Base-by-base conservation (phyloP, 2,329 filamentous ascomycete species). In the Paramyrothecium roridum region DNA sequence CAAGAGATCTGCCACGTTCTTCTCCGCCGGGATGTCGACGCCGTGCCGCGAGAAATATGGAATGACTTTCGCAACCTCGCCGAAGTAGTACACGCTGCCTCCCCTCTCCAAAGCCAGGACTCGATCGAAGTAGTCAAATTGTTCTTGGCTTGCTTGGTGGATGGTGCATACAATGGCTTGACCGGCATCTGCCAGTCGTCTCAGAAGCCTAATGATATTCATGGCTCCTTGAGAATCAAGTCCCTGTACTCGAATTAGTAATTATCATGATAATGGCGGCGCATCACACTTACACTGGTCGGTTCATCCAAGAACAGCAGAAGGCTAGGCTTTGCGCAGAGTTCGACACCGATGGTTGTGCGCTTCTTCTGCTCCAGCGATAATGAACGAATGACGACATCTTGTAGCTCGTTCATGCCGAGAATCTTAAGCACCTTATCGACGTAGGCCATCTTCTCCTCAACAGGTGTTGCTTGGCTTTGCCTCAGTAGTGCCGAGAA, bases 1-100 rank as follows among this genome's bases (percentile, higher is more conserved):
- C 84, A 91, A 90, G 73, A 85, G 91, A 70, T 92, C 89, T 2
- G 89, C 89, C 0, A 88, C 88, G 61, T 91, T 91, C 57, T 88
- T 87, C 1, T 84, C 78, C 0, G 85, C 83, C 3, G 88, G 87
- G 56, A 87, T 90, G 2, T 78, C 69, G 8, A 75, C 77, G 56
- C 88, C 89, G 48, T 74, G 70, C 3, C 82, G 75, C 1, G 83
- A 86, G 56, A 93, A 92, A 68, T 88, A 88, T 43, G 76, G 72
- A 1, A 84, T 76, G 50, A 89, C 69, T 0, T 74, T 83, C 3
- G 72, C 71, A 43, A 89, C 84, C 2, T 87, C 77, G 8, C 86
- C 87, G 67, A 89, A 89, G 64, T 90, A 90, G 1, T 89, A 84
- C 0, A 85, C 88, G 65, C 79, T 83, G 1, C 86, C 87, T 37